Percentiles rank a stretch among this genome's conserved stretches.
Conservation (phyloP, 306 rosid species). For the Luffa acutangula region DNA sequence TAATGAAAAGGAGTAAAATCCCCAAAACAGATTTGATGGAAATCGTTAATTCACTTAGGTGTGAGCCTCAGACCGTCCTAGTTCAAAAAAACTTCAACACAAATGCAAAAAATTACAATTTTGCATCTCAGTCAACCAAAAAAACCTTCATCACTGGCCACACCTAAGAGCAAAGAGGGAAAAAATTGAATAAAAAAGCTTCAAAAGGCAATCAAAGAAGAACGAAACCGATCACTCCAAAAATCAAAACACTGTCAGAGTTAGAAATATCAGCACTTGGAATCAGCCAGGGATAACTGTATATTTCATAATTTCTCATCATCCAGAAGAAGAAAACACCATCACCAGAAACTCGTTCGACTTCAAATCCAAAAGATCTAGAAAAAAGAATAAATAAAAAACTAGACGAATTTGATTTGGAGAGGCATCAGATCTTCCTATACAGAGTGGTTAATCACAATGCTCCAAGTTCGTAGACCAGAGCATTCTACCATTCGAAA, state of each 20-base stretch:
- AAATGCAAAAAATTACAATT: conserved; percentile 15
- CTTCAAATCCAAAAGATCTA: background rate
- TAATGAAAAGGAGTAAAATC: background rate
- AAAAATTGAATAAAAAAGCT: background rate
- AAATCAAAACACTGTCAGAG: background rate
- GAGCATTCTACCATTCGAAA: conserved; percentile 22
- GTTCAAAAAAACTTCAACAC: conserved; percentile 43
- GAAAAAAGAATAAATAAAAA: background rate
- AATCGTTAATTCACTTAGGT: background rate
- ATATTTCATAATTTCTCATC: conserved; percentile 4
- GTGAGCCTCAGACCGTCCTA: conserved; percentile 95
- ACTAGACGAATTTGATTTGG: too few species aligned
- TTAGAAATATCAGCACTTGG: background rate
- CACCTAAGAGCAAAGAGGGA: background rate
- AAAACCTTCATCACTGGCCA: conserved; percentile 45
- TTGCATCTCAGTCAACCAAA: conserved; percentile 28
- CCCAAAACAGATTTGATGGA: background rate
- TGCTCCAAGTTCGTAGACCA: conserved; percentile 15
- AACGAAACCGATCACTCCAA: background rate
- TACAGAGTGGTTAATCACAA: conserved; percentile 26
- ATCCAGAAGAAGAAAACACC: background rate
- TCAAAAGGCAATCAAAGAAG: background rate
- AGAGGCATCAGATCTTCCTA: conserved; percentile 55
- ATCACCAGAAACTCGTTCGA: background rate
- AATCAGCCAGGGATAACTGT: conserved; percentile 13